Percentiles rank a stretch among this genome's conserved stretches.
phyloP scores from a whole-genome alignment of 192 early-diverging fungal genomes.

The Bifiguratus adelaidae region DNA sequence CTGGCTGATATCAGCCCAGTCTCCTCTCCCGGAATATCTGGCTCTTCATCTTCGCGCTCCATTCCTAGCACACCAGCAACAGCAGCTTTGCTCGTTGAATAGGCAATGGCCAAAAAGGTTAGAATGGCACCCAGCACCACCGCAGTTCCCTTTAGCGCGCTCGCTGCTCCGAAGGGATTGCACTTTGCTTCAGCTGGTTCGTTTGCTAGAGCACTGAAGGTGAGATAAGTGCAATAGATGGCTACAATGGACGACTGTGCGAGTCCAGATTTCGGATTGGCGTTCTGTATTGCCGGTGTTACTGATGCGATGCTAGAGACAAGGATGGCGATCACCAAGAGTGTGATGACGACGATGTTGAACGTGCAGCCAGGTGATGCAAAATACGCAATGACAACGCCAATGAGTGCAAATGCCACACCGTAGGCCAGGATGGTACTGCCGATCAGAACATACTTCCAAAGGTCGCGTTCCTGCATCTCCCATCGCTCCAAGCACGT shows the following conservation, averaged over 20 bases:
- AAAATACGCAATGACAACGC: conserved; percentile 54
- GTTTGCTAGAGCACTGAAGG: conserved; percentile 54
- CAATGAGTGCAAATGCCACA: conserved; percentile 39
- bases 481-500: conserved; percentile 56
- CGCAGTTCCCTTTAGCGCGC: conserved; percentile 59
- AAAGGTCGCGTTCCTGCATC: conserved; percentile 38
- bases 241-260: conserved; percentile 70
- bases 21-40: no score
- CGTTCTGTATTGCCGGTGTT: conserved; percentile 55
- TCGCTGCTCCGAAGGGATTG: conserved; percentile 65
- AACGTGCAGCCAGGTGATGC: conserved; percentile 43
- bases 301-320: conserved; percentile 35
- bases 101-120: conserved; percentile 80
- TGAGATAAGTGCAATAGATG: conserved; percentile 64
- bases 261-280: conserved; percentile 60
- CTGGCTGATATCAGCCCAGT: no score
- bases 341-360: conserved; percentile 67
- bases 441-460: conserved; percentile 44
- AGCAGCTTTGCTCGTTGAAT: conserved; percentile 78
- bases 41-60: no score
- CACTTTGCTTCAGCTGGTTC: conserved; percentile 48
- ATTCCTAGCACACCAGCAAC: no score
- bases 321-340: conserved; percentile 52
- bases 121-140: conserved; percentile 72
- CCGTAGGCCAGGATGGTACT: conserved; percentile 40